phyloP scores from a whole-genome alignment of 495 filamentous ascomycete genomes.

The Xylaria grammica region DNA sequence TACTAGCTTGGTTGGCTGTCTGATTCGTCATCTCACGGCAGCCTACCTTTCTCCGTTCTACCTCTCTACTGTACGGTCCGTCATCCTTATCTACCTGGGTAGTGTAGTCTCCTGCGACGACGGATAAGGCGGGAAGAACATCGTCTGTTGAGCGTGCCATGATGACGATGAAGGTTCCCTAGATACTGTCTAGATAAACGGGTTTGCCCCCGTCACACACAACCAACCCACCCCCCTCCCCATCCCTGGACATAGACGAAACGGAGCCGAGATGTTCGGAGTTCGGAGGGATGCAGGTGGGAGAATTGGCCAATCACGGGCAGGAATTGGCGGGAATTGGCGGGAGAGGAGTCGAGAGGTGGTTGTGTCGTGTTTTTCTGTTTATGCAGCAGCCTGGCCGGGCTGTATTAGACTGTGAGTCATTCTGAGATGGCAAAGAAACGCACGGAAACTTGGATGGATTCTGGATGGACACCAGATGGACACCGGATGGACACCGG shows the following conservation, averaged over 20 bases:
- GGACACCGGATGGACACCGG: no score
- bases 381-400: slow-evolving; percentile 23
- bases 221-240: background rate
- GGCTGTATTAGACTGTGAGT: slow-evolving; percentile 36
- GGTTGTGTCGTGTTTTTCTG: slow-evolving; percentile 12
- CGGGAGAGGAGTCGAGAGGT: background rate
- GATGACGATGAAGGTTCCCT: no score
- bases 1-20: no score
- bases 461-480: no score
- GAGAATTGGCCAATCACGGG: slow-evolving; percentile 36
- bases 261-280: background rate
- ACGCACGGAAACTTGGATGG: slow-evolving; percentile 11
- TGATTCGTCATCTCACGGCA: slow-evolving; percentile 22
- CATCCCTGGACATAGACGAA: background rate
- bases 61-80: background rate
- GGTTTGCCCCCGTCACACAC: no score
- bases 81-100: background rate
- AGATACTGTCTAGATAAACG: no score
- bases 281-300: slow-evolving; percentile 7
- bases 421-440: slow-evolving; percentile 22
- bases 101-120: background rate
- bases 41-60: background rate
- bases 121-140: slow-evolving; percentile 18
- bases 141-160: background rate
- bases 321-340: slow-evolving; percentile 22